Conservation (phyloP, 1,284 basidiomycete genomes). For the Coniferiporia weirii region DNA sequence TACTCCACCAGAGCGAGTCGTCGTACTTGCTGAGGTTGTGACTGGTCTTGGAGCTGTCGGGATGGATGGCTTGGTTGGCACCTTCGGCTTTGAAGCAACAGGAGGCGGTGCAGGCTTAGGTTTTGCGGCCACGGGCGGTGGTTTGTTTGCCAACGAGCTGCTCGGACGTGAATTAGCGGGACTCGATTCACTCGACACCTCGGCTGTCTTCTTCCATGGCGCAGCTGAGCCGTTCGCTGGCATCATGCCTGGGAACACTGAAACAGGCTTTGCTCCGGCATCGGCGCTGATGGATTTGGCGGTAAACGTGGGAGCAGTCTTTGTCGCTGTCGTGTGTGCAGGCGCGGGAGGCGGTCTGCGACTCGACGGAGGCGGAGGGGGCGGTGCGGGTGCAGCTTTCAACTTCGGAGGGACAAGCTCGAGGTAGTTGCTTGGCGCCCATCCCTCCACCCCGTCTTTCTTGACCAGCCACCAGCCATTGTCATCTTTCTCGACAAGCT, state of each 20-base stretch:
- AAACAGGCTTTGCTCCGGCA: constrained; percentile 59
- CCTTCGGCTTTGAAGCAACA: constrained; percentile 45
- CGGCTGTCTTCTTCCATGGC: constrained; percentile 65
- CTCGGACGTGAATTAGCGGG: constrained; percentile 52
- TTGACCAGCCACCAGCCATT: constrained; percentile 98
- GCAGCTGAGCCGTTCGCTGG: constrained; percentile 60
- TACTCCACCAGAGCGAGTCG: constrained; percentile 28
- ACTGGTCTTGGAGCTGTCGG: constrained; percentile 50
- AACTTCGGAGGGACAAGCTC: constrained; percentile 67
- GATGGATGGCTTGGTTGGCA: constrained; percentile 53
- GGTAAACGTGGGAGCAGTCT: constrained; percentile 30
- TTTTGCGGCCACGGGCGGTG: constrained; percentile 45
- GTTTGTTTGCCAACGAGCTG: constrained; percentile 42
- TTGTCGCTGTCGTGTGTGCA: constrained; percentile 28
- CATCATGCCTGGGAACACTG: constrained; percentile 69
- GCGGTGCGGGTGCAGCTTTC: constrained; percentile 54
- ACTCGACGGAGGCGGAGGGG: constrained; percentile 64
- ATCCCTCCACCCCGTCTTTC: constrained; percentile 81
- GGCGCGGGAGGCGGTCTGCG: constrained; percentile 44
- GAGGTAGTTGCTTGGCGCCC: constrained; percentile 94
- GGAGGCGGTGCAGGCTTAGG: constrained; percentile 47
- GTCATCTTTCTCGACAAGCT: constrained; percentile 90
- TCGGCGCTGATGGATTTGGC: constrained; percentile 47
- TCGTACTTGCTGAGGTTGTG: constrained; percentile 22
- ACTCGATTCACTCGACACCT: constrained; percentile 34